These are phyloP conservation scores for Solanum commersonii DNA, from an alignment of 257 asterid species.

Conservation along the genomic window DNA sequence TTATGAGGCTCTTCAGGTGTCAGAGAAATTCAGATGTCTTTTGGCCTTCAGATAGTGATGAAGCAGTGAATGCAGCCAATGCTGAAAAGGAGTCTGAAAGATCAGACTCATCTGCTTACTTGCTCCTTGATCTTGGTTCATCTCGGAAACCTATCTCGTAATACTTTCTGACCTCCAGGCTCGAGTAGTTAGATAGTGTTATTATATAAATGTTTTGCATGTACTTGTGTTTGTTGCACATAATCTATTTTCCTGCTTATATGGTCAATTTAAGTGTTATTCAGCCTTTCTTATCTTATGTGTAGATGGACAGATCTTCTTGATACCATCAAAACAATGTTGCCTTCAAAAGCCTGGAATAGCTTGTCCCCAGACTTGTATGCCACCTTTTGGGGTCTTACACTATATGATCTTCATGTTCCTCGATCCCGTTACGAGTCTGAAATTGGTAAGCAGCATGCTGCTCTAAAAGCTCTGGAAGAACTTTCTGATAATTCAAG, in stretches of 20 bases:
- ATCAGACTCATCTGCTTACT: constrained; percentile 25
- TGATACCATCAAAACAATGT: constrained; percentile 76
- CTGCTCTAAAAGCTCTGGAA: constrained; percentile 91
- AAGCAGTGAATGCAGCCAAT: constrained; percentile 23
- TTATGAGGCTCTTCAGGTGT: constrained; percentile 88
- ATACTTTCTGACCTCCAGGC: constrained; percentile 8
- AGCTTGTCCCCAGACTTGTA: constrained; percentile 95
- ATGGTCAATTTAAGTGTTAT: not conserved
- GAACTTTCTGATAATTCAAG: constrained; percentile 94
- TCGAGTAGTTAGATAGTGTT: not conserved
- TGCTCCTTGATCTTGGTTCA: constrained; percentile 79
- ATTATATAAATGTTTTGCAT: not conserved
- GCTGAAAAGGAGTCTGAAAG: constrained; percentile 53
- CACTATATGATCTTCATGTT: constrained; percentile 89
- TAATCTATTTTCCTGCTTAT: not conserved
- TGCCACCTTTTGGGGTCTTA: constrained; percentile 99
- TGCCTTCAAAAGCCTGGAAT: constrained; percentile 98
- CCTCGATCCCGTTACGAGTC: constrained; percentile 86
- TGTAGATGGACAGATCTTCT: constrained; percentile 93
- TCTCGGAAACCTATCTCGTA: constrained; percentile 62
- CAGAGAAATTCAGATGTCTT: constrained; percentile 41
- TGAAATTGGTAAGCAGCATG: constrained; percentile 81
- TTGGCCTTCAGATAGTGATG: constrained; percentile 83
- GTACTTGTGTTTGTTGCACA: not conserved
- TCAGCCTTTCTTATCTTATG: not conserved